Conservation (phyloP, 1,284 basidiomycete species). For the Rhodotorula sp. region DNA sequence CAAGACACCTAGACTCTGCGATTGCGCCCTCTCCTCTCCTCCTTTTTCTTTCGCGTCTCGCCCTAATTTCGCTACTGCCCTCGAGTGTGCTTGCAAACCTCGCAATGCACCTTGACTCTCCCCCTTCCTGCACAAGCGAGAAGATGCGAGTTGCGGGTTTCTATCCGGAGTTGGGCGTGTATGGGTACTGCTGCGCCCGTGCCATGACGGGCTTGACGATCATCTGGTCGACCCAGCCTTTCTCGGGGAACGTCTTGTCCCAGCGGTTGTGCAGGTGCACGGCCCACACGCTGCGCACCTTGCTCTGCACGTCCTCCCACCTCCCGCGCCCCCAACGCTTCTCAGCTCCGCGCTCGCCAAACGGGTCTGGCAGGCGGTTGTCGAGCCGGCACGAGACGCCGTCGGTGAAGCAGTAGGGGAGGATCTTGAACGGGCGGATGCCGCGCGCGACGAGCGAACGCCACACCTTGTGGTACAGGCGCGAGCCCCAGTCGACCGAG, state of each 20-base stretch:
- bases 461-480: conserved; percentile 83
- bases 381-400: conserved; percentile 84
- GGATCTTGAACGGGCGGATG: conserved; percentile 79
- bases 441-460: conserved; percentile 70
- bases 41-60: no score
- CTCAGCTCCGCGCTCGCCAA: conserved; percentile 61
- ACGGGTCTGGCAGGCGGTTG: conserved; percentile 87
- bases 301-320: conserved; percentile 64
- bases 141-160: no score
- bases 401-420: conserved; percentile 91
- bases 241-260: conserved; percentile 73
- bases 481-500: conserved; percentile 87
- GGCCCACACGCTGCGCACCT: conserved; percentile 72
- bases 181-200: conserved; percentile 7
- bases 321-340: conserved; percentile 57
- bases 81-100: no score
- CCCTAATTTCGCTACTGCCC: no score
- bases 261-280: conserved; percentile 93
- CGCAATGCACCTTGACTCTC: no score
- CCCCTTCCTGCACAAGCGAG: no score
- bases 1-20: no score
- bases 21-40: no score
- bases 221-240: conserved; percentile 61
- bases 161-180: background rate
- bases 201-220: conserved; percentile 25